Evolutionary conservation across 1,284 basidiomycete species (phyloP), one percentile per base, ranked within the genome.

Genomic region (Austroboletus olivaceoglutinosus): DNA sequence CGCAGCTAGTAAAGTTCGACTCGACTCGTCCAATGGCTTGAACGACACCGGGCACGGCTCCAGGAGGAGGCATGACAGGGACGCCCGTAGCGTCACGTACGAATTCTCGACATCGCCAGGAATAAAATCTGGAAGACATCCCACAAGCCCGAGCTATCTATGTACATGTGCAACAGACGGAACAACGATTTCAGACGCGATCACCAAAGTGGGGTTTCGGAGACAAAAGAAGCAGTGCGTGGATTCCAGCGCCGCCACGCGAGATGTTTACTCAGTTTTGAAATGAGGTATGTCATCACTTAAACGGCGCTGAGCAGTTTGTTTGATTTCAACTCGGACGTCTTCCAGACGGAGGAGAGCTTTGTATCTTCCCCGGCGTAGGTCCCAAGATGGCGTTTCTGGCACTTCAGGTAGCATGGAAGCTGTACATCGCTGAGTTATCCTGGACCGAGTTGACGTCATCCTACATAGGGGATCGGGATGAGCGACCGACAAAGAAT

Each of bases 361-460:
- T 97, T 10, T 90, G 91, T n/a, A n/a, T n/a, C n/a, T n/a, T n/a
- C n/a, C n/a, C 93, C 0, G 85, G 89, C 64, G 93, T n/a, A 90
- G 0, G 82, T n/a, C n/a, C 88, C 3, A 91, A 94, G 43, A 94
- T 97, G 91, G 91, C 90, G 1, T 93, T 56, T 85, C 64, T 92
- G 89, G 12, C 27, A 12, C 4, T 29, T 15, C 7, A 5, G 11
- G 8, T 40, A 92, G 91, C 60, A 77, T 82, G n/a, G 96, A 79
- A 89, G 54, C 63, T 91, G 89, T 91, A 61, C 51, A 84, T n/a
- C n/a, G n/a, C n/a, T n/a, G n/a, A n/a, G n/a, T n/a, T n/a, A n/a
- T n/a, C n/a, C n/a, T n/a, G 95, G 0, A 97, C 98, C 34, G 96
- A 95, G 0, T 95, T 98, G 94, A 18, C 71, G n/a, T n/a, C n/a